Evolutionary conservation across 2,329 filamentous ascomycete species (phyloP).

Genomic region (Ciborinia camelliae): DNA sequence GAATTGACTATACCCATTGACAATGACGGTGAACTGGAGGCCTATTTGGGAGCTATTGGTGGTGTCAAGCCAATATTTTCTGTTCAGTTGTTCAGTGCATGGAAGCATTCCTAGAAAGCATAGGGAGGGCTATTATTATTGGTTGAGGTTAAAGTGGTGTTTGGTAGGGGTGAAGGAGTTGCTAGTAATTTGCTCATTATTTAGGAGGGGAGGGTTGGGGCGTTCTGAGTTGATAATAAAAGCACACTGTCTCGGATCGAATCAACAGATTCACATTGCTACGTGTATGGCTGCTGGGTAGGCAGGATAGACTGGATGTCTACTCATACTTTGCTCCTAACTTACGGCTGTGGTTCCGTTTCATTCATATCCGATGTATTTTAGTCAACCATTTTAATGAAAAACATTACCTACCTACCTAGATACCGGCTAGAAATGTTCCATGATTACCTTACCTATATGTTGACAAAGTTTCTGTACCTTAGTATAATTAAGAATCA

Average conservation of each 20-base stretch:
- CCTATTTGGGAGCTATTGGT: constrained; percentile 60
- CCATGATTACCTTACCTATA: no score
- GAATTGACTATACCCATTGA: constrained; percentile 65
- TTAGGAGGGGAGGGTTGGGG: neutral
- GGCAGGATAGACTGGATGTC: neutral
- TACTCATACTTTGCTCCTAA: neutral
- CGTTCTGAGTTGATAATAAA: neutral
- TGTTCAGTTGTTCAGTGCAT: constrained; percentile 35
- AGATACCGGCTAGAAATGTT: no score
- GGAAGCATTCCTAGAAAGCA: constrained; percentile 33
- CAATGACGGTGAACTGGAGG: constrained; percentile 67
- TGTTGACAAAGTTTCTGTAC: no score
- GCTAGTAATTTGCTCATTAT: neutral
- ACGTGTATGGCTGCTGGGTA: no score
- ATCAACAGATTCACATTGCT: neutral
- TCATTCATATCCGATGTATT: neutral
- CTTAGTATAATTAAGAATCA: no score
- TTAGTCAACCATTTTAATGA: neutral
- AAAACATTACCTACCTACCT: no score
- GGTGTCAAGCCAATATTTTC: constrained; percentile 37
- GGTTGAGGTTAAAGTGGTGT: neutral
- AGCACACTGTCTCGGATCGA: neutral
- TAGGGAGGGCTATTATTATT: neutral
- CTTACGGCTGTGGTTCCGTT: neutral
- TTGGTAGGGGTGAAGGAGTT: neutral